phyloP scores from a whole-genome alignment of 2,329 filamentous ascomycete species.

The Albophoma yamanashiensis region DNA sequence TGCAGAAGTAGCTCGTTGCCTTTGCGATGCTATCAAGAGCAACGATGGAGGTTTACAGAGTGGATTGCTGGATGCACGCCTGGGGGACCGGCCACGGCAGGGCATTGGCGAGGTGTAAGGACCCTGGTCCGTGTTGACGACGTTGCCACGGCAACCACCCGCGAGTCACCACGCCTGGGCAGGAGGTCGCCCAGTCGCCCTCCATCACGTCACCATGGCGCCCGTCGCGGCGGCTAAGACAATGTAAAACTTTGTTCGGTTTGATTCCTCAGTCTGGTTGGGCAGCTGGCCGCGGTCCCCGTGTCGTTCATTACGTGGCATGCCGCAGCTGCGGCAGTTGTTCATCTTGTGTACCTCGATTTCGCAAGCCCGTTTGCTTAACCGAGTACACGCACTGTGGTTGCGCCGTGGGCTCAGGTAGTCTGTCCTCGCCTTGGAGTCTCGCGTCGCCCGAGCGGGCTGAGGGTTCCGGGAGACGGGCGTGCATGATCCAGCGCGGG shows the following conservation, averaged over 20 bases:
- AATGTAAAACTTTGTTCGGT: conserved; percentile 2
- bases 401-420: background rate
- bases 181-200: background rate
- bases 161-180: background rate
- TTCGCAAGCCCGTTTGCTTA: background rate
- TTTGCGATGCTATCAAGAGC: conserved; percentile 3
- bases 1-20: background rate
- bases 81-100: conserved; percentile 10
- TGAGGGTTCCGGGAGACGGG: background rate
- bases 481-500: background rate
- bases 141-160: conserved; percentile 21
- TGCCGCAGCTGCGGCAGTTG: background rate
- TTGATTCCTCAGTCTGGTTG: background rate
- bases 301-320: background rate
- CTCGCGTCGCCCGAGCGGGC: background rate
- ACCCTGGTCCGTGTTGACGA: conserved; percentile 16
- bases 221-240: conserved; percentile 3
- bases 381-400: background rate
- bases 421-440: background rate
- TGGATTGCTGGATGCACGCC: conserved; percentile 14
- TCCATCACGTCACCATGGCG: conserved; percentile 10
- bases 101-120: conserved; percentile 12
- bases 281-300: background rate
- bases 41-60: conserved; percentile 7
- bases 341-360: background rate